A percentile compares a stretch with the other conserved stretches of the same genome.
These are phyloP conservation scores for Starmerella ratchasimensis DNA, from an alignment of 805 yeast genomes.

Conservation along the genomic window DNA sequence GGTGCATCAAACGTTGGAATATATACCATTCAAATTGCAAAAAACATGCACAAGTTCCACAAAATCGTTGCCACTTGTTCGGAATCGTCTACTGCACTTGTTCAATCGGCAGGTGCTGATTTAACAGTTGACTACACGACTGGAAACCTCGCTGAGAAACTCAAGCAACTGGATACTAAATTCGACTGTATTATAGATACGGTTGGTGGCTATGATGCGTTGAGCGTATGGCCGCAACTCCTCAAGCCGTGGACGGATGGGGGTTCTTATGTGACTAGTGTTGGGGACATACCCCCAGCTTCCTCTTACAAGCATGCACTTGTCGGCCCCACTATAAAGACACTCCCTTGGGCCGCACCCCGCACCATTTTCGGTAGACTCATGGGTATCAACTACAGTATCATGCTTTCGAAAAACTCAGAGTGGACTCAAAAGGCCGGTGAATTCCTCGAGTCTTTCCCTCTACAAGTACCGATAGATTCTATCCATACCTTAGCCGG, in stretches of 20 bases:
- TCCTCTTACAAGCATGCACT: constrained; percentile 5
- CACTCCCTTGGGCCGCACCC: constrained; percentile 18
- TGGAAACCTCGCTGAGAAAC: constrained; percentile 2
- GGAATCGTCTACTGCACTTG: constrained; percentile 33
- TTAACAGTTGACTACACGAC: constrained; percentile 28
- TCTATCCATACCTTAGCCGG: constrained; percentile 38
- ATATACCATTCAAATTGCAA: constrained; percentile 43
- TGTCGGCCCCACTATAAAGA: background rate
- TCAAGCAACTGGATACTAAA: constrained; percentile 4
- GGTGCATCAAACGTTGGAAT: constrained; percentile 61
- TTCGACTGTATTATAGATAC: constrained; percentile 56
- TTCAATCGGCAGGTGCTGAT: constrained; percentile 40
- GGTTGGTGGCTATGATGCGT: constrained; percentile 43
- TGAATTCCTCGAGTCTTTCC: constrained; percentile 35
- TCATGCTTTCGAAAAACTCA: constrained; percentile 17
- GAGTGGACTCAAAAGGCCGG: constrained; percentile 32
- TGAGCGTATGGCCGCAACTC: constrained; percentile 31
- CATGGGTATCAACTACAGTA: constrained; percentile 23
- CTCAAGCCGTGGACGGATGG: constrained; percentile 37
- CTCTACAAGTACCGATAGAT: constrained; percentile 39
- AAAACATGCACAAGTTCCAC: constrained; percentile 33
- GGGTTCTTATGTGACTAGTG: constrained; percentile 39
- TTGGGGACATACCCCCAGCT: constrained; percentile 35
- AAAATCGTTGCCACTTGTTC: constrained; percentile 48
- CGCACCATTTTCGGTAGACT: constrained; percentile 23